Evolutionary conservation across 495 filamentous ascomycete genomes (phyloP).

Genomic region (Penicillium lividum): DNA sequence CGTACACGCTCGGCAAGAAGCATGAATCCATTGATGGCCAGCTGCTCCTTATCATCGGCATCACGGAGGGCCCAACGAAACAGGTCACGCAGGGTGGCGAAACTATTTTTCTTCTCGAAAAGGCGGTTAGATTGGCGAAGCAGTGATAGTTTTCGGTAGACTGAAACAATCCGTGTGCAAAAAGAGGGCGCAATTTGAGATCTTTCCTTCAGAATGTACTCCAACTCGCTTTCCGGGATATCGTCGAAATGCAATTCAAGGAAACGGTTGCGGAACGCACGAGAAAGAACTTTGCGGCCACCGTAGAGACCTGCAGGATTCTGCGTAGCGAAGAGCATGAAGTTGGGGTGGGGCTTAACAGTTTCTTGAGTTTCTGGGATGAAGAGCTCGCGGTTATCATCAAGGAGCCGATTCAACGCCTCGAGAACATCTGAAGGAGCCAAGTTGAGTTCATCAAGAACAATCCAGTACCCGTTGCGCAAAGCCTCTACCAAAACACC

Average conservation of each 20-base stretch:
- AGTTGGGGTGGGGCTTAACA: constrained; percentile 86
- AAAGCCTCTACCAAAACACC: constrained; percentile 92
- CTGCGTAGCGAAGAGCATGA: constrained; percentile 99
- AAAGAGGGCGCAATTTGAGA: constrained; percentile 89
- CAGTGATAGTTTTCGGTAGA: constrained; percentile 87
- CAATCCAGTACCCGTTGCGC: constrained; percentile 93
- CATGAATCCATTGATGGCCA: constrained; percentile 94
- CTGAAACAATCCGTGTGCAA: constrained; percentile 84
- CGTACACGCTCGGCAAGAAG: constrained; percentile 90
- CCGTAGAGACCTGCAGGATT: constrained; percentile 96
- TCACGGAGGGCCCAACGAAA: constrained; percentile 94
- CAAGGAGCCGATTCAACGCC: constrained; percentile 88
- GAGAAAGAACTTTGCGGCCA: constrained; percentile 86
- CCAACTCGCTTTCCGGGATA: constrained; percentile 93
- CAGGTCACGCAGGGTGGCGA: constrained; percentile 93
- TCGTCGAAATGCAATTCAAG: constrained; percentile 97
- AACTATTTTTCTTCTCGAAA: constrained; percentile 97
- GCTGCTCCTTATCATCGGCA: constrained; percentile 80
- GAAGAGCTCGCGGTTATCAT: constrained; percentile 96
- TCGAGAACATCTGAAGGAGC: constrained; percentile 96
- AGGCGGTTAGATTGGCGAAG: constrained; percentile 85
- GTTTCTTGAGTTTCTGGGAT: constrained; percentile 97
- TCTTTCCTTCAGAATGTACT: constrained; percentile 84
- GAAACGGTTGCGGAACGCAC: constrained; percentile 95
- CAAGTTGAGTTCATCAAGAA: constrained; percentile 94